A percentile compares a stretch with the other conserved stretches of the same genome.
Evolutionary conservation across 306 rosid species (phyloP).

Genomic region (Acacia melanoxylon): DNA sequence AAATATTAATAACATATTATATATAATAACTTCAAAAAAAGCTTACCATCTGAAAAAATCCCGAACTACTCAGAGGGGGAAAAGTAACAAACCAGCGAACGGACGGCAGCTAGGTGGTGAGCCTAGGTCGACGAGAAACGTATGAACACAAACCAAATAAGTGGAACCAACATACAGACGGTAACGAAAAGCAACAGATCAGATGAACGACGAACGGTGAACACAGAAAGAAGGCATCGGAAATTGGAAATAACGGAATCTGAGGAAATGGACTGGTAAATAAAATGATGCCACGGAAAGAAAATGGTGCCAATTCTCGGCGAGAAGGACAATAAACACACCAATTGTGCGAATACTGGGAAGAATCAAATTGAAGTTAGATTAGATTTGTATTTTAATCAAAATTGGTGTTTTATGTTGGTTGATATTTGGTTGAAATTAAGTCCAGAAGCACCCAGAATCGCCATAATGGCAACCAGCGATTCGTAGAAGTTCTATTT

Average conservation of each 20-base stretch:
- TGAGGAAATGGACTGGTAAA: neutral
- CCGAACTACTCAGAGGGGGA: neutral
- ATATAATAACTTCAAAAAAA: neutral
- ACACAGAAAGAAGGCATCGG: neutral
- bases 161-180: neutral
- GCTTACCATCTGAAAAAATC: neutral
- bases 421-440: constrained; percentile 18
- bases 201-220: neutral
- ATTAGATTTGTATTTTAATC: neutral
- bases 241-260: neutral
- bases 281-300: neutral
- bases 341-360: neutral
- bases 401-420: constrained; percentile 17
- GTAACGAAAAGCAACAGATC: neutral
- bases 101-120: neutral
- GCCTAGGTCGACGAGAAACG: neutral
- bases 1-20: neutral
- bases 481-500: constrained; percentile 20
- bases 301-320: neutral
- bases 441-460: constrained; percentile 42
- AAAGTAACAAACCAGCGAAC: neutral
- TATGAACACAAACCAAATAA: neutral
- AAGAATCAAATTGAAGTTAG: constrained; percentile 1
- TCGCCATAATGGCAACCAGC: constrained; percentile 48
- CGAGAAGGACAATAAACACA: neutral